Evolutionary conservation across 345 rosid species (phyloP), one percentile per base, ranked within the genome.

Genomic region (Ailanthus altissimus): DNA sequence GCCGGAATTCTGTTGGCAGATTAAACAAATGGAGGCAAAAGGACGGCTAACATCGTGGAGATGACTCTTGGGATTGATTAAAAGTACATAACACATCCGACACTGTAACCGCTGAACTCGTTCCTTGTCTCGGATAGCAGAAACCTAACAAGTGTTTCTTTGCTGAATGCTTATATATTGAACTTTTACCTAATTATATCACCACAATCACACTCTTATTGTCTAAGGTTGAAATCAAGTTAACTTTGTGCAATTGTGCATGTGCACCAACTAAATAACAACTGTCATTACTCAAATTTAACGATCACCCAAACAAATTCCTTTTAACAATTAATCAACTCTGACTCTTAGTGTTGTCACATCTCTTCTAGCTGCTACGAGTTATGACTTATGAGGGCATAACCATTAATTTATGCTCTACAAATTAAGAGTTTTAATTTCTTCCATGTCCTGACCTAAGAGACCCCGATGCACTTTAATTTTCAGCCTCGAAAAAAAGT

Each of bases 41-140:
- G 88, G 86, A 79, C 82, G 86, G 85, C 88, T 67, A 63, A 77
- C 75, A 81, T 85, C 94, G 89, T 90, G 88, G 84, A 78, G 84
- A 66, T 82, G 85, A 83, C 77, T 65, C 57, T 61, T 25, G 40
- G 73, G 45, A 67, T 74, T 74, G 62, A 60, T 46, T 78, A 64
- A 32, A 63, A 77, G 42, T 23, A 56, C 47, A 69, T n/a, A 18
- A 46, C 72, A 54, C 60, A 49, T 56, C 84, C 59, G 86, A 85
- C 91, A 83, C 58, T 80, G 75, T 71, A 83, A 79, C 81, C 89
- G 56, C 68, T 25, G 49, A 80, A 81, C 83, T 77, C 85, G 88
- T 77, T 85, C 86, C 60, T 26, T 85, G 90, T 88, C 88, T 78
- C 69, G 53, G 65, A 66, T 49, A 58, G 70, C 75, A 72, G 13